A percentile compares a stretch with the other conserved stretches of the same genome.
These are phyloP conservation scores for Spergularia marina DNA, from an alignment of 148 eudicot species.

Conservation along the genomic window DNA sequence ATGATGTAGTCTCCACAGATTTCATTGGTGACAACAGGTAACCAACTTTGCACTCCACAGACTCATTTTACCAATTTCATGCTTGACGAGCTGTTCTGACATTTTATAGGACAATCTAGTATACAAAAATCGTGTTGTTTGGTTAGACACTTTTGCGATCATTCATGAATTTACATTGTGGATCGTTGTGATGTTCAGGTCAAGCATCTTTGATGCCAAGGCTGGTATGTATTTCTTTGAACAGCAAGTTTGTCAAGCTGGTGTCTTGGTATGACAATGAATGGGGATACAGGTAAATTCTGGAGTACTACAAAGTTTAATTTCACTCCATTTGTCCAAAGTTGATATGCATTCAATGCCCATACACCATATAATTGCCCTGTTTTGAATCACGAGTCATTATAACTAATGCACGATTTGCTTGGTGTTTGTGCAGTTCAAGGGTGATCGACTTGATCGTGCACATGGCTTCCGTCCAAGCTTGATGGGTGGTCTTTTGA, in stretches of 20 bases:
- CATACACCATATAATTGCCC: no score
- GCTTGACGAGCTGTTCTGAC: neutral
- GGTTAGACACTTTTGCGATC: no score
- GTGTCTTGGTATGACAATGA: slow-evolving; percentile 91
- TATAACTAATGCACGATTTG: no score
- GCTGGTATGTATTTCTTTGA: slow-evolving; percentile 89
- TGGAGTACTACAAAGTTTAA: no score
- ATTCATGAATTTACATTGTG: neutral
- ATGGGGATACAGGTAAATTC: slow-evolving; percentile 84
- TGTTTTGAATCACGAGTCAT: neutral
- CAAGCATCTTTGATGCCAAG: slow-evolving; percentile 83
- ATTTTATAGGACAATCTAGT: no score
- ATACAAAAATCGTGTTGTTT: neutral
- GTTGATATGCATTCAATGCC: no score
- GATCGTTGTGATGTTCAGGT: slow-evolving; percentile 24
- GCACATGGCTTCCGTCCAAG: slow-evolving; percentile 56
- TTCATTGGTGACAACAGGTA: slow-evolving; percentile 62
- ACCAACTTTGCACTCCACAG: neutral
- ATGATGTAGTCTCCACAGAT: slow-evolving; percentile 71
- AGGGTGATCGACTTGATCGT: slow-evolving; percentile 69
- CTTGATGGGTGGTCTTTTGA: slow-evolving; percentile 17
- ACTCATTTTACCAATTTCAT: neutral
- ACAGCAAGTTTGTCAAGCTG: slow-evolving; percentile 59
- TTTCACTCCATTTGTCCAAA: no score
- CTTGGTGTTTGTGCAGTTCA: slow-evolving; percentile 37